Conservation (phyloP, 306 rosid species). For the Alnus rubra region DNA sequence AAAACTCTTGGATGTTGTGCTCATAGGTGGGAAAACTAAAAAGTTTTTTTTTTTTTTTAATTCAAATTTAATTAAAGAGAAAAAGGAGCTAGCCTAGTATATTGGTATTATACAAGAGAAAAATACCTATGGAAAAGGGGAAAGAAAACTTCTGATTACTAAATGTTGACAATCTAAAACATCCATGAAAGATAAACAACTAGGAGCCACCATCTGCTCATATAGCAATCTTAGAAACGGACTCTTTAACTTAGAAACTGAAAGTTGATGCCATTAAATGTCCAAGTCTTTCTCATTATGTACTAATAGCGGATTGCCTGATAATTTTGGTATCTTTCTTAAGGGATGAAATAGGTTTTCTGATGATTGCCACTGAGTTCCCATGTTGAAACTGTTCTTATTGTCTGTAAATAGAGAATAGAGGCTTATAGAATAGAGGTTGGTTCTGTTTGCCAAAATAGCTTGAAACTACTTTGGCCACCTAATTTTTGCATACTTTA, state of each 20-base stretch:
- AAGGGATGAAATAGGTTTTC: not conserved
- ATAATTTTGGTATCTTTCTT: not conserved
- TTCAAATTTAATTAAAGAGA: not conserved
- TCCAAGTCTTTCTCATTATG: not conserved
- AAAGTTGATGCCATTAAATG: not conserved
- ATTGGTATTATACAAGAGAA: not conserved
- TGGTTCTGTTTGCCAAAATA: not conserved
- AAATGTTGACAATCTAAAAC: not conserved
- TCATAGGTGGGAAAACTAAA: not conserved
- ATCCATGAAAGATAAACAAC: not conserved
- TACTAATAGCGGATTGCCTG: not conserved
- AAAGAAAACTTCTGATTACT: not conserved
- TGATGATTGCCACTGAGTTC: not conserved
- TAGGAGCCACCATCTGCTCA: not conserved
- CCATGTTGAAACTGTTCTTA: not conserved
- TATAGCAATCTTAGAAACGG: not conserved
- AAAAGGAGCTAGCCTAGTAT: not conserved
- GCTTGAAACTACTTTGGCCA: not conserved
- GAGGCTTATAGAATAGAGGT: not conserved
- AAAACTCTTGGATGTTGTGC: not conserved
- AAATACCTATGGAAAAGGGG: not conserved
- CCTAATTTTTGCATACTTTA: not conserved
- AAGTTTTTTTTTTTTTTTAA: not conserved
- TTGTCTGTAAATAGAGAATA: not conserved
- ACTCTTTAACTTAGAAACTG: not conserved